Evolutionary conservation across 495 filamentous ascomycete species (phyloP), one percentile per base, ranked within the genome.

Genomic region (Opeltia flavorubescens): DNA sequence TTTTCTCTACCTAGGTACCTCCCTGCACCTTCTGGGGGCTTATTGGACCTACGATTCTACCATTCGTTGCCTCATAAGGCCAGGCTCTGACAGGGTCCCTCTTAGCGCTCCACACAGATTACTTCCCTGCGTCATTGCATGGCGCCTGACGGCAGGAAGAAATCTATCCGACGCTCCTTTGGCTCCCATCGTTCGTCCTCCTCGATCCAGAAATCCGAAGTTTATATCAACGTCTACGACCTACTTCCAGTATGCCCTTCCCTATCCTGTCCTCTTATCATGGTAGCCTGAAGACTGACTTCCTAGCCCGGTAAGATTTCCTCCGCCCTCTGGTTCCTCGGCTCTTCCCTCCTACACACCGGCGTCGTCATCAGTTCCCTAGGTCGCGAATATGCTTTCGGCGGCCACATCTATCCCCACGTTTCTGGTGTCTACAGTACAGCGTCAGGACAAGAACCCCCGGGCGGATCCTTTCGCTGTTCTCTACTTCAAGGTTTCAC

Each of bases 221-320:
- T 89, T 9, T 52, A 74, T n/a, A 86, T 89, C 56, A 78, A 87
- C 56, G 78, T 85, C 54, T 89, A 89, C 58, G 84, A 89, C 57
- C 67, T 86, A 7, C 67, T 87, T 21, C 80, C 83, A 11, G 79
- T 83, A 69, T 53, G 72, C 53, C 42, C 34, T 15, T 6, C 35
- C 40, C 13, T 40, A 13, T 34, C 44, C 17, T n/a, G 31, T 15
- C 45, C 28, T 15, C 26, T 31, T 44, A 33, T n/a, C 31, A 28
- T 12, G 30, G 1, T 38, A 34, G 12, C n/a, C 28, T 17, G 26
- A 36, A n/a, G 38, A 33, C 47, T 23, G 30, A 29, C 15, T 25
- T 21, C n/a, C 2, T 15, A 81, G 72, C 81, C 84, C 24, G 81
- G 82, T 30, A 72, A 71, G 43, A 62, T 89, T 21, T 78, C 82